These are phyloP conservation scores for Vaccinium darrowii DNA, from an alignment of 148 eudicot genomes.

Conservation along the genomic window DNA sequence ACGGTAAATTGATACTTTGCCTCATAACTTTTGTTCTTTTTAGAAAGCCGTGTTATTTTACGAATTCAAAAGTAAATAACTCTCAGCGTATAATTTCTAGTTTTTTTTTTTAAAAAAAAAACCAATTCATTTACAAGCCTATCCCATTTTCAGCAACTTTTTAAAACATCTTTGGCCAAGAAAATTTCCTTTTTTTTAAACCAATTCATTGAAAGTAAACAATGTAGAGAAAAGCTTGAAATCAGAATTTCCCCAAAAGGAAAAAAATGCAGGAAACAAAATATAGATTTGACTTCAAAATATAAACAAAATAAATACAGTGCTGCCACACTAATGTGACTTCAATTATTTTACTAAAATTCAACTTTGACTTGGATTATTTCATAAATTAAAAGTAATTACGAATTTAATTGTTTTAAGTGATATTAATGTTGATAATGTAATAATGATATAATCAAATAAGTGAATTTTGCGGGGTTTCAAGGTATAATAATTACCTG, in stretches of 20 bases:
- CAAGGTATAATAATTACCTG: slow-evolving; percentile 42
- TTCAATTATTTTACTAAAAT: not conserved
- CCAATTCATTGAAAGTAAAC: no score
- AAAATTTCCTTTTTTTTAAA: no score
- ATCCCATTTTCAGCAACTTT: no score
- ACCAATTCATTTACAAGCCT: no score
- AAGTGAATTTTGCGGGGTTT: not conserved
- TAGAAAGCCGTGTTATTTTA: not conserved
- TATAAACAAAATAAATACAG: not conserved
- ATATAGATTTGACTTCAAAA: no score
- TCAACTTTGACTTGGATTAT: not conserved
- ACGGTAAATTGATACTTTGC: no score
- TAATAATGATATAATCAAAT: not conserved
- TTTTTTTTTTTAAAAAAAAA: no score
- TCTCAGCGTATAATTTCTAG: not conserved
- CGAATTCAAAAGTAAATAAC: not conserved
- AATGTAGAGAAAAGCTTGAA: no score
- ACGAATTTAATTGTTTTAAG: not conserved
- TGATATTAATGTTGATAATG: not conserved
- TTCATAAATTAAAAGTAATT: not conserved
- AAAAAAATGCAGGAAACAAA: no score
- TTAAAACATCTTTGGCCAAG: no score
- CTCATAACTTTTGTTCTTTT: not conserved
- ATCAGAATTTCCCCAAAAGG: not conserved
- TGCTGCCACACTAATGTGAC: not conserved